Evolutionary conservation across 768 basidiomycete genomes (phyloP).

Genomic region (Chalciporus pseudorubinellus): DNA sequence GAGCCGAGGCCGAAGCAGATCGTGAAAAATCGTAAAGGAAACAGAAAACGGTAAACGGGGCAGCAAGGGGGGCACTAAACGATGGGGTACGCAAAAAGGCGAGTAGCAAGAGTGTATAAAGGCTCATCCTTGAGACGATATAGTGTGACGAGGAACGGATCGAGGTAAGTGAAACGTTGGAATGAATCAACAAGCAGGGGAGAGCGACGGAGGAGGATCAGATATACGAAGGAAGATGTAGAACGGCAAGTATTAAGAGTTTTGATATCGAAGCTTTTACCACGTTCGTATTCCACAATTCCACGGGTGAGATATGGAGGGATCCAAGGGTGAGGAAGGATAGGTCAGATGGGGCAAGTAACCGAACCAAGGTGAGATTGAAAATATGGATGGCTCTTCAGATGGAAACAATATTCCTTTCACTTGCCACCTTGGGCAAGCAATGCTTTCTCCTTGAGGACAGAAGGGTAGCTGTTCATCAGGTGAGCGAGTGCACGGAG

Average conservation of each 20-base stretch:
- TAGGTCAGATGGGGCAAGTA: not conserved
- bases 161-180: conserved; percentile 4
- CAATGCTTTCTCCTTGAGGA: conserved; percentile 76
- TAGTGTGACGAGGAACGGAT: not conserved
- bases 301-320: not conserved
- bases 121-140: not conserved
- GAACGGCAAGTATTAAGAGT: conserved; percentile 1
- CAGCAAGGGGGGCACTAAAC: not conserved
- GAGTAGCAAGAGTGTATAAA: not conserved
- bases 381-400: not conserved
- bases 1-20: not conserved
- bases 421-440: conserved; percentile 28
- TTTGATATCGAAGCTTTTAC: conserved; percentile 4
- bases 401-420: not conserved
- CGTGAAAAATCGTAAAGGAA: conserved; percentile 7
- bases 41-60: not conserved
- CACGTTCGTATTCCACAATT: conserved; percentile 4
- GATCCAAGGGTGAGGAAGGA: not conserved
- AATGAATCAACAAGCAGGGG: conserved; percentile 9
- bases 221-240: conserved; percentile 2
- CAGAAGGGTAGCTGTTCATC: conserved; percentile 80
- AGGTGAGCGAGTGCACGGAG: conserved; percentile 79
- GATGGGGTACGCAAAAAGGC: not conserved
- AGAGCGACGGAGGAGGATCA: conserved; percentile 1
- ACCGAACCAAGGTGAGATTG: not conserved